These are phyloP conservation scores for Stevia rebaudiana DNA, from an alignment of 140 eudicot genomes.

Conservation along the genomic window DNA sequence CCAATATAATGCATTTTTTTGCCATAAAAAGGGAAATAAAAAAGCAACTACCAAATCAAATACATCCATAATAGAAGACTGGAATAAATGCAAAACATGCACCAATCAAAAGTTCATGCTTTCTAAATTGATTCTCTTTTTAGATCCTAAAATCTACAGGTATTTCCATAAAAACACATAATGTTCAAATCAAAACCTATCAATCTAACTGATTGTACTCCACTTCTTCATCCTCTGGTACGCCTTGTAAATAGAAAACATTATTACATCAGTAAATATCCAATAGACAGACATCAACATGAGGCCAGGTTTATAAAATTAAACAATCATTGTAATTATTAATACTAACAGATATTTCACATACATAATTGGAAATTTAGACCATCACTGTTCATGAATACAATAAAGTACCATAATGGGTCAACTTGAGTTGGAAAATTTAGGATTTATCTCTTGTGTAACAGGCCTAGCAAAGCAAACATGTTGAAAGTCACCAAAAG, in stretches of 20 bases:
- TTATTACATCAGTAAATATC: conserved; percentile 64
- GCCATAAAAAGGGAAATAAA: background rate
- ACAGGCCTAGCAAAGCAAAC: background rate
- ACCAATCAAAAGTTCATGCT: conserved; percentile 8
- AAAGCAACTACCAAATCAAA: conserved; percentile 10
- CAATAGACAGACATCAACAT: background rate
- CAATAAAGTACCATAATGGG: background rate
- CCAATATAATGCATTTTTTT: background rate
- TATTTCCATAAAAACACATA: conserved; percentile 24
- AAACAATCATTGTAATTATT: background rate
- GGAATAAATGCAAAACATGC: background rate
- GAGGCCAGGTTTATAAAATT: background rate
- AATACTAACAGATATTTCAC: background rate
- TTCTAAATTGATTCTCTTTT: background rate
- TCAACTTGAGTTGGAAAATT: background rate
- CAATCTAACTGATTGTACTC: conserved; percentile 38
- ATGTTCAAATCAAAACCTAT: conserved; percentile 13
- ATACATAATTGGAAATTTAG: too few species aligned
- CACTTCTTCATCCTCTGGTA: conserved; percentile 85
- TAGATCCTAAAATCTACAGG: conserved; percentile 25
- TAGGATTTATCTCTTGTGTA: background rate
- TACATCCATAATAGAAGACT: background rate
- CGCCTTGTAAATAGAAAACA: conserved; percentile 74
- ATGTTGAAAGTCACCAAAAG: background rate
- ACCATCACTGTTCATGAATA: too few species aligned